Percentiles rank a stretch among this genome's conserved stretches.
Conservation (phyloP, 1,284 basidiomycete species). For the Salmacisia buchloeana region DNA sequence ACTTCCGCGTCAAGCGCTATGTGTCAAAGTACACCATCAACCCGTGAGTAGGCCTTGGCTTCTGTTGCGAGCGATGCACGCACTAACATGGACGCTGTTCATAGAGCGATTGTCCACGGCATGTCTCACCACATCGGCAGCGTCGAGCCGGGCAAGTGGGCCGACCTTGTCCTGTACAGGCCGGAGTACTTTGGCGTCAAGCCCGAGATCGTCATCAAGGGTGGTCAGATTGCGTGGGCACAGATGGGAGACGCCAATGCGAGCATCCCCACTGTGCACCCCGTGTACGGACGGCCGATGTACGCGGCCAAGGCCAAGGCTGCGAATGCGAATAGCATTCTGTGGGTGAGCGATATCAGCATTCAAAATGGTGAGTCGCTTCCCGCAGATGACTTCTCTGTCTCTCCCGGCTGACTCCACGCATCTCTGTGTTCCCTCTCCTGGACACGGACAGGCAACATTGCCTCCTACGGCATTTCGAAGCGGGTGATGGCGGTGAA, state of each 20-base stretch:
- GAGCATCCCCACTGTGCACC: slow-evolving; percentile 82
- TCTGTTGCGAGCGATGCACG: background rate
- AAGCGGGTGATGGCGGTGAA: slow-evolving; percentile 73
- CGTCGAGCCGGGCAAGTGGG: slow-evolving; percentile 73
- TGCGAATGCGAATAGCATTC: slow-evolving; percentile 71
- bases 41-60: slow-evolving; percentile 62
- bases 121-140: slow-evolving; percentile 83
- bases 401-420: background rate
- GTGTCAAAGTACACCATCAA: slow-evolving; percentile 96
- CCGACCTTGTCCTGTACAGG: slow-evolving; percentile 91
- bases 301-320: slow-evolving; percentile 72
- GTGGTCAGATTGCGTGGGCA: slow-evolving; percentile 84
- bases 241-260: slow-evolving; percentile 88
- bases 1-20: slow-evolving; percentile 94
- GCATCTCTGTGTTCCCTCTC: background rate
- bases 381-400: background rate
- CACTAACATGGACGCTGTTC: background rate
- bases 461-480: slow-evolving; percentile 66
- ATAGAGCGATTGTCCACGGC: slow-evolving; percentile 86
- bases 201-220: slow-evolving; percentile 89
- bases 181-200: slow-evolving; percentile 85
- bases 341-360: slow-evolving; percentile 77
- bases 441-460: slow-evolving; percentile 53
- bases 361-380: slow-evolving; percentile 57
- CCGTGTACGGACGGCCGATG: slow-evolving; percentile 78